Evolutionary conservation across 352 stramenopile species (phyloP).

Genomic region (Phytophthora sojae): DNA sequence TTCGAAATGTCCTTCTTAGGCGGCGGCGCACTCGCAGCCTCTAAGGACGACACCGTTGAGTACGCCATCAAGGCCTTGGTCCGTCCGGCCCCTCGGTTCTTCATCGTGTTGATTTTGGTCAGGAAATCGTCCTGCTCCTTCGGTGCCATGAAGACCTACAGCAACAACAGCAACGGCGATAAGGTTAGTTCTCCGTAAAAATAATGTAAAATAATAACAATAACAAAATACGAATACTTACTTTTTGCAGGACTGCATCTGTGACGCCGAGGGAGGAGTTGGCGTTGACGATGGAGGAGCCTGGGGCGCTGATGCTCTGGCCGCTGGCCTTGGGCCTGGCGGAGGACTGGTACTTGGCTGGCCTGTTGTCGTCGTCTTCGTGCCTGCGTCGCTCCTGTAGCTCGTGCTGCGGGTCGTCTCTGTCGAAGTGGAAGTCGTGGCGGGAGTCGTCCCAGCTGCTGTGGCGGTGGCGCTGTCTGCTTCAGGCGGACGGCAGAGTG

Average conservation of each 20-base stretch:
- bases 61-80: constrained; percentile 15
- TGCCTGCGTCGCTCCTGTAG: background rate
- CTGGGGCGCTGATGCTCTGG: constrained; percentile 29
- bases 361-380: background rate
- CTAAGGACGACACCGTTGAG: constrained; percentile 23
- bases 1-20: constrained; percentile 15
- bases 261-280: constrained; percentile 6
- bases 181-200: background rate
- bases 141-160: constrained; percentile 36
- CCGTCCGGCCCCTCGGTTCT: constrained; percentile 23
- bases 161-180: background rate
- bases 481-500: background rate
- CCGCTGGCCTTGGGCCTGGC: constrained; percentile 30
- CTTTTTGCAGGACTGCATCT: constrained; percentile 28
- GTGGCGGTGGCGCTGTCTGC: background rate
- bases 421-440: background rate
- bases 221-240: constrained; percentile 7
- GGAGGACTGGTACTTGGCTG: constrained; percentile 29
- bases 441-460: background rate
- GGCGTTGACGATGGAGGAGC: constrained; percentile 31
- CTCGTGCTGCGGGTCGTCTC: background rate
- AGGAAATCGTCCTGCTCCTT: constrained; percentile 34
- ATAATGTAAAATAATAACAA: constrained; percentile 7
- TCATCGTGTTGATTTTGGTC: constrained; percentile 27
- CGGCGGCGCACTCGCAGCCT: constrained; percentile 32